phyloP scores from a whole-genome alignment of 1,284 basidiomycete genomes.

The Pyrrhoderma noxium region DNA sequence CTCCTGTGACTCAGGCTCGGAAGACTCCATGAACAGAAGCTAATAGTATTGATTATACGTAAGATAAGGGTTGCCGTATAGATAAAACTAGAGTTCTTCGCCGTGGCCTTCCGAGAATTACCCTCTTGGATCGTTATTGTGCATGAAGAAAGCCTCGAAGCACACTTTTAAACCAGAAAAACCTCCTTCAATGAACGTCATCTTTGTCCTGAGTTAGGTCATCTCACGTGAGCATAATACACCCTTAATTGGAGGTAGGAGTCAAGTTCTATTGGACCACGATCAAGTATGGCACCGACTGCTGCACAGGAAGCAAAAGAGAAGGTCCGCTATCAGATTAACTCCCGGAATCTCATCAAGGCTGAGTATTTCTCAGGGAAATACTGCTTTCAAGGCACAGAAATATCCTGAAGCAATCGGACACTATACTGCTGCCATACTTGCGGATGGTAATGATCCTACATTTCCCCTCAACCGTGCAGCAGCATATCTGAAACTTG shows the following conservation, averaged over 20 bases:
- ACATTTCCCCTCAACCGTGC: conserved; percentile 74
- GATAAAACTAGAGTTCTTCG: too few species aligned
- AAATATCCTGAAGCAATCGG: conserved; percentile 49
- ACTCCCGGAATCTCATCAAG: not conserved
- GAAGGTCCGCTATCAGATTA: conserved; percentile 5
- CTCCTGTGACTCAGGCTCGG: not conserved
- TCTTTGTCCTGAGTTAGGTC: too few species aligned
- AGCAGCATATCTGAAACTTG: conserved; percentile 77
- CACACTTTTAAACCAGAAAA: not conserved
- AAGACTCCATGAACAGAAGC: conserved; percentile 4
- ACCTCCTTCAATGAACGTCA: not conserved
- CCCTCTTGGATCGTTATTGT: too few species aligned
- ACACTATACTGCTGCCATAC: conserved; percentile 67
- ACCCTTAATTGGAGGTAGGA: too few species aligned
- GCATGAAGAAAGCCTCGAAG: too few species aligned
- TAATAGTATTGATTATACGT: conserved; percentile 43
- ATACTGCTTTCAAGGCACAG: conserved; percentile 47
- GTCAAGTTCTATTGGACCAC: too few species aligned
- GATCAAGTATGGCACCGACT: not conserved
- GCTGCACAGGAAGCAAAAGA: conserved; percentile 17
- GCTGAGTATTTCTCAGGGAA: conserved; percentile 37
- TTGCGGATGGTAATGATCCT: conserved; percentile 53
- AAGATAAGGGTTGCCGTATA: not conserved
- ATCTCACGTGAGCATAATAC: too few species aligned
- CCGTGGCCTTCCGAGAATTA: too few species aligned